phyloP scores from a whole-genome alignment of 805 yeast genomes.

The Scheffersomyces stipitis region DNA sequence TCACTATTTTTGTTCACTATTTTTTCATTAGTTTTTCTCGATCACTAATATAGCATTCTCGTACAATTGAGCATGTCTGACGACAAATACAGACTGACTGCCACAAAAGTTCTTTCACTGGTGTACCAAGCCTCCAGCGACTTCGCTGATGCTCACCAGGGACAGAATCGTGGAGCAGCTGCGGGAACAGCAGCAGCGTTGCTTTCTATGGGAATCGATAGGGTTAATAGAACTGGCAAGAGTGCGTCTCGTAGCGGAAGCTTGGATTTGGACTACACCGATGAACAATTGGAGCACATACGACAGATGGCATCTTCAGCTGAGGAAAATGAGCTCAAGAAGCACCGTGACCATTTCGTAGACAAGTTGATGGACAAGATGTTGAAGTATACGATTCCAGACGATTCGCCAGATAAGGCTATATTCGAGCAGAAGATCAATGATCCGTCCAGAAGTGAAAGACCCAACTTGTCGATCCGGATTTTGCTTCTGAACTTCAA shows the following conservation, averaged over 20 bases:
- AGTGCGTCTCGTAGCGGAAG: not conserved
- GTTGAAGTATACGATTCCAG: slow-evolving; percentile 49
- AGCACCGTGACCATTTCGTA: slow-evolving; percentile 46
- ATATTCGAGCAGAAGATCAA: slow-evolving; percentile 39
- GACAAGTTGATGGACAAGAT: slow-evolving; percentile 58
- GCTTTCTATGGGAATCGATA: slow-evolving; percentile 31
- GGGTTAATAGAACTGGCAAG: slow-evolving; percentile 5
- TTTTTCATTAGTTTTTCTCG: too few relatives aligned
- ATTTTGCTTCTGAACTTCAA: slow-evolving; percentile 58
- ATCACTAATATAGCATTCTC: too few relatives aligned
- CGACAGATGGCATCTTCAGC: slow-evolving; percentile 30
- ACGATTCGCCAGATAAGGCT: slow-evolving; percentile 48
- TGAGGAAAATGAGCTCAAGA: slow-evolving; percentile 16
- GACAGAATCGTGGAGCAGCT: slow-evolving; percentile 31
- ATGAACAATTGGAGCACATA: slow-evolving; percentile 26
- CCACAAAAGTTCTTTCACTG: slow-evolving; percentile 13
- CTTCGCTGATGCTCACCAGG: slow-evolving; percentile 24
- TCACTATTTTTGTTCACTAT: too few relatives aligned
- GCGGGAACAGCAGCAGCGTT: slow-evolving; percentile 39
- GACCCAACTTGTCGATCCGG: slow-evolving; percentile 59
- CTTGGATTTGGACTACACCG: slow-evolving; percentile 13
- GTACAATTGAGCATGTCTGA: too few relatives aligned
- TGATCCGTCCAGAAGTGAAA: slow-evolving; percentile 44
- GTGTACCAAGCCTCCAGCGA: slow-evolving; percentile 24
- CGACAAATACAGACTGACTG: slow-evolving; percentile 1